phyloP scores from a whole-genome alignment of 129 eudicot species.

The Escallonia rubra region DNA sequence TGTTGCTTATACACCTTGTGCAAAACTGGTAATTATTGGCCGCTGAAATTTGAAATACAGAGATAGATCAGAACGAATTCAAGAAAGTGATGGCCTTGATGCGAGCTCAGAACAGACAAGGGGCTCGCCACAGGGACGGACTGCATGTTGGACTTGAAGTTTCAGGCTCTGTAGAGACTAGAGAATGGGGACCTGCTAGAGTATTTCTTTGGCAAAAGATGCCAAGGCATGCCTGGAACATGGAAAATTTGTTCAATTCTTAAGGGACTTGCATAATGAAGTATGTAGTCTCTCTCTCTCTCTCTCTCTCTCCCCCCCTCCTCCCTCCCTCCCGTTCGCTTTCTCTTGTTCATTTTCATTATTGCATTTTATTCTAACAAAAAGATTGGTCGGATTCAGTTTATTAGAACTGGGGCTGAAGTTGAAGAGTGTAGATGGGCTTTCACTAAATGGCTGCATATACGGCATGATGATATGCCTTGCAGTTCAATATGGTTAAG shows the following conservation, averaged over 20 bases:
- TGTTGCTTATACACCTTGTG: too few species aligned
- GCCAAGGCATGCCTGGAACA: conserved; percentile 57
- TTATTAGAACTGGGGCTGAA: too few species aligned
- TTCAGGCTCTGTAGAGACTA: conserved; percentile 69
- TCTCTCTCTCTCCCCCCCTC: too few species aligned
- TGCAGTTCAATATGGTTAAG: too few species aligned
- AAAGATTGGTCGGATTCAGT: too few species aligned
- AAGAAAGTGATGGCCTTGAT: conserved; percentile 83
- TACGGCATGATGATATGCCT: too few species aligned
- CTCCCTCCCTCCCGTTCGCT: too few species aligned
- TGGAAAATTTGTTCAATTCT: conserved; percentile 63
- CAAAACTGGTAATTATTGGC: not conserved
- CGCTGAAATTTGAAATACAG: conserved; percentile 21
- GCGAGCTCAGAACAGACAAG: conserved; percentile 79
- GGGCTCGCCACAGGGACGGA: conserved; percentile 67
- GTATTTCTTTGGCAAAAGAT: conserved; percentile 88
- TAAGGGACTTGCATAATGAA: conserved; percentile 77
- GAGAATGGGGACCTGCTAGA: conserved; percentile 76
- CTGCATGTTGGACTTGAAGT: conserved; percentile 55
- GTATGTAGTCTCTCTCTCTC: conserved; percentile 15
- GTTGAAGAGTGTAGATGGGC: too few species aligned
- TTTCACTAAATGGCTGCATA: too few species aligned
- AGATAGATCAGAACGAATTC: conserved; percentile 78
- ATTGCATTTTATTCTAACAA: too few species aligned
- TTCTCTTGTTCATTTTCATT: too few species aligned